These are phyloP conservation scores for Aspergillus incahuasiensis DNA, from an alignment of 495 filamentous ascomycete genomes.

Conservation along the genomic window DNA sequence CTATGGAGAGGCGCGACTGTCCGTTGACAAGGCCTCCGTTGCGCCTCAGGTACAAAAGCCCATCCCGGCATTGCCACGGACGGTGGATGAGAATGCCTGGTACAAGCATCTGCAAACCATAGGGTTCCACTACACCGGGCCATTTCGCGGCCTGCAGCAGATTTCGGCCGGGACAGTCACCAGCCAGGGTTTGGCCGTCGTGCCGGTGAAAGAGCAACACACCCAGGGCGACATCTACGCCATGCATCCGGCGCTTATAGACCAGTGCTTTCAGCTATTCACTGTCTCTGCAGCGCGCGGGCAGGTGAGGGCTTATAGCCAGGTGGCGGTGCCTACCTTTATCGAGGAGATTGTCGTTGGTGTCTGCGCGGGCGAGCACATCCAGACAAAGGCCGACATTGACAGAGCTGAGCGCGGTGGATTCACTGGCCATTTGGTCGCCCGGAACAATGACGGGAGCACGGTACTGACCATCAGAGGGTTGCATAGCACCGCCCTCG, in stretches of 20 bases:
- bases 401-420: neutral
- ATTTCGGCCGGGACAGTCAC: slow-evolving; percentile 17
- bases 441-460: too few species aligned
- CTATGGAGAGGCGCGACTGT: too few species aligned
- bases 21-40: too few species aligned
- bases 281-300: slow-evolving; percentile 1
- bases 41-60: too few species aligned
- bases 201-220: neutral
- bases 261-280: slow-evolving; percentile 14
- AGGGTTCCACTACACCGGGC: slow-evolving; percentile 34
- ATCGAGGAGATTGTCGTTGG: neutral
- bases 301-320: neutral
- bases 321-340: neutral
- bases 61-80: too few species aligned
- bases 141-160: slow-evolving; percentile 20
- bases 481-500: too few species aligned
- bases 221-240: neutral
- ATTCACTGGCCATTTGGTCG: too few species aligned
- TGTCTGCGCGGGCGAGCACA: neutral
- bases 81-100: neutral
- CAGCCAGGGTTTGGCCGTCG: neutral
- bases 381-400: neutral
- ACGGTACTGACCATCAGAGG: too few species aligned
- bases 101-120: neutral
- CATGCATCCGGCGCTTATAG: slow-evolving; percentile 1